Base-by-base conservation (phyloP, 345 rosid species). In the Heritiera littoralis region DNA sequence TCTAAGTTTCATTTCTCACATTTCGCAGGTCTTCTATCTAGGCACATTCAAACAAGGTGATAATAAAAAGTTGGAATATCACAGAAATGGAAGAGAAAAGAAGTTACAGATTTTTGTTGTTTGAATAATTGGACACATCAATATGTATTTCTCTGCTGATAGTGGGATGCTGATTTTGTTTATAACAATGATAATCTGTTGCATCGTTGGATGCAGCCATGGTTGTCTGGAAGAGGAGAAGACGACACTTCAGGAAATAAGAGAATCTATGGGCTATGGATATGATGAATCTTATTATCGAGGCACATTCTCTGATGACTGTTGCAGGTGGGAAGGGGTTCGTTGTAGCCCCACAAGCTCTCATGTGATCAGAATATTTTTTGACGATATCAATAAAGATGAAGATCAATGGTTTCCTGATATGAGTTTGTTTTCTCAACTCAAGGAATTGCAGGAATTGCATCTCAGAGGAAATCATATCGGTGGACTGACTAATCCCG, bases 361-460 rank as follows among this genome's bases (percentile, higher is more conserved):
- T 69, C 67, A 66, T n/a, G 79, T 66, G 51, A 70, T 67, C 32
- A n/a, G 69, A 35, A 74, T 80, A 59, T 76, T 46, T 35, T 75
- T 68, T 9, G 15, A 80, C 30, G 0, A 68, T 52, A 49, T 40
- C 32, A 67, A 75, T 35, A n/a, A 67, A 69, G 75, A 59, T 60
- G 77, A 18, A 2, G 70, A 66, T 17, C 10, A 15, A 18, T 80
- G 76, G 80, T 48, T 20, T 23, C 80, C 65, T 3, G 73, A 81
- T 32, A 76, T 81, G 83, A 71, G 74, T 40, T 66, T 70, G 48
- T 77, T 76, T 70, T 46, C 80, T 41, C 63, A 81, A 52, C 66
- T 76, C 79, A 75, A 68, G 52, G 55, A 76, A 18, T 28, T 80
- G 79, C 52, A 67, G 20, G 72, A 70, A 40, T 41, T 69, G 56